These are phyloP conservation scores for Apophysomyces variabilis DNA, from an alignment of 371 early-diverging fungal species.

Conservation along the genomic window DNA sequence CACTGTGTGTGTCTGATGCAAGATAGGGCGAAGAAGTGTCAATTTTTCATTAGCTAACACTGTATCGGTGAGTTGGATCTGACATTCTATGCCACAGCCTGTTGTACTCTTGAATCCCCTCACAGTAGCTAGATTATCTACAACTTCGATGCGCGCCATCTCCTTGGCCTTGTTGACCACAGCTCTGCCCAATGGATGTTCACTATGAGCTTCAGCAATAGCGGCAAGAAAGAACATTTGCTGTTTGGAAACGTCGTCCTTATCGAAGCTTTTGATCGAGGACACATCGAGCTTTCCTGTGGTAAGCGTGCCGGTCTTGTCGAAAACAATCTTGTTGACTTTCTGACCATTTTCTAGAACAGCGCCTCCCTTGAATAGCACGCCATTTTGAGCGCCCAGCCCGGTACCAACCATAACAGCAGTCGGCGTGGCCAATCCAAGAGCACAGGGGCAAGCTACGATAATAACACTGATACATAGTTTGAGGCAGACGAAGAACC, in stretches of 20 bases:
- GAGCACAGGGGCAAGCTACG: constrained; percentile 97
- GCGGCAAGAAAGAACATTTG: constrained; percentile 52
- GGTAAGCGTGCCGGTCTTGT: constrained; percentile 98
- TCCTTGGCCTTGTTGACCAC: constrained; percentile 66
- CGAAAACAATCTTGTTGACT: constrained; percentile 89
- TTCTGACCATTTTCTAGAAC: constrained; percentile 83
- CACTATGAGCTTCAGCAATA: constrained; percentile 81
- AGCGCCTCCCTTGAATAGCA: constrained; percentile 86
- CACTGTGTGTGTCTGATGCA: constrained; percentile 39
- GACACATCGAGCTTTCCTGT: constrained; percentile 82
- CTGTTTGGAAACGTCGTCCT: not conserved
- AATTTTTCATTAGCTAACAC: not conserved
- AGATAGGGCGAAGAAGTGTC: not conserved
- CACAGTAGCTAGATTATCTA: constrained; percentile 46
- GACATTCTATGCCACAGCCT: constrained; percentile 80
- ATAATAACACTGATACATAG: constrained; percentile 94
- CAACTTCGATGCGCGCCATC: constrained; percentile 36
- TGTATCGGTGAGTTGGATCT: constrained; percentile 33
- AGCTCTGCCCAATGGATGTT: constrained; percentile 90
- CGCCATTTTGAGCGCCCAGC: constrained; percentile 90
- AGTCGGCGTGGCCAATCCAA: constrained; percentile 95
- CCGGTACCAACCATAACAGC: constrained; percentile 99
- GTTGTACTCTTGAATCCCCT: constrained; percentile 71
- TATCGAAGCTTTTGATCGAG: constrained; percentile 30
- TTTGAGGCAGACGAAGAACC: constrained; percentile 84